Evolutionary conservation across 139 green algal species (phyloP).

Genomic region (Raphidocelis subcapitata): DNA sequence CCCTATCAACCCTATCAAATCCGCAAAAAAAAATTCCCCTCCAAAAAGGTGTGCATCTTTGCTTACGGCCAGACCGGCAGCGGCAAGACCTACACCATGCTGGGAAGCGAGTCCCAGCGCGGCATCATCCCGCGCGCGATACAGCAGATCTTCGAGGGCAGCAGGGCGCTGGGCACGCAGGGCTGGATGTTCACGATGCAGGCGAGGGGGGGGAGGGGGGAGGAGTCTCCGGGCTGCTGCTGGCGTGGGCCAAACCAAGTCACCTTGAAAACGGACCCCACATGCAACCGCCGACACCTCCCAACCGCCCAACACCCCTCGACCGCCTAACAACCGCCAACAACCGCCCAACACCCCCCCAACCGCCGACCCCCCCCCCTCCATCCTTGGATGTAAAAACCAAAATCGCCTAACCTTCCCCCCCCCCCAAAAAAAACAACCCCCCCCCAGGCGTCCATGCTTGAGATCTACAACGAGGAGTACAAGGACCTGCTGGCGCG

Average conservation of each 20-base stretch:
- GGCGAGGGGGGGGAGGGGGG: constrained; percentile 19
- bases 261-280: too few relatives aligned
- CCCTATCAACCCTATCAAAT: too few relatives aligned
- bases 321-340: too few relatives aligned
- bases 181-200: constrained; percentile 89
- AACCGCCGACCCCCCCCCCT: too few relatives aligned
- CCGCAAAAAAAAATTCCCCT: too few relatives aligned
- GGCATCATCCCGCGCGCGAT: constrained; percentile 89
- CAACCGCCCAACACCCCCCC: too few relatives aligned
- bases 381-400: too few relatives aligned
- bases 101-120: constrained; percentile 58
- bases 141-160: constrained; percentile 54
- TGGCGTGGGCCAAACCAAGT: neutral
- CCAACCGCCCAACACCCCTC: too few relatives aligned
- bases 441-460: constrained; percentile 76
- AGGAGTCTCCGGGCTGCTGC: neutral
- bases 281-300: too few relatives aligned
- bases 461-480: constrained; percentile 98
- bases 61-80: constrained; percentile 88
- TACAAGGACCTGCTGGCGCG: constrained; percentile 73
- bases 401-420: too few relatives aligned
- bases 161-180: constrained; percentile 56
- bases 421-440: too few relatives aligned
- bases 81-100: constrained; percentile 88
- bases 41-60: constrained; percentile 84